Percentiles rank a stretch among this genome's conserved stretches.
phyloP scores from a whole-genome alignment of 805 yeast species.

The Monosporozyma yasuniensis region DNA sequence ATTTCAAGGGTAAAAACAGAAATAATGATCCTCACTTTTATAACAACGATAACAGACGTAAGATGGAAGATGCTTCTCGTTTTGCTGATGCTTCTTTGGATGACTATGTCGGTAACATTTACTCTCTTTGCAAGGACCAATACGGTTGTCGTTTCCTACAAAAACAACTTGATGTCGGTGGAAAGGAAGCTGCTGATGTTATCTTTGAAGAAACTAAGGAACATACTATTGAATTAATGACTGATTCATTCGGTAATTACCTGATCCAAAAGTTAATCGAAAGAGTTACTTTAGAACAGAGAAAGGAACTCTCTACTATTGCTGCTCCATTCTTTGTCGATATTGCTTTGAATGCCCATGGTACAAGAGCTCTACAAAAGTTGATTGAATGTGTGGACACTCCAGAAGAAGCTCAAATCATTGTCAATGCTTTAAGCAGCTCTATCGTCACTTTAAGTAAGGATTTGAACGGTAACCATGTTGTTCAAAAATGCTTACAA shows the following conservation, averaged over 20 bases:
- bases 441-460: conserved; percentile 74
- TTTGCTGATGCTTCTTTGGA: conserved; percentile 58
- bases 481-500: conserved; percentile 76
- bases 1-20: conserved; percentile 4
- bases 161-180: conserved; percentile 65
- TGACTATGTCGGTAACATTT: conserved; percentile 66
- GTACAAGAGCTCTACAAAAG: conserved; percentile 91
- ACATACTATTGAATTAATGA: conserved; percentile 81
- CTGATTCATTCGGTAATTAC: conserved; percentile 95
- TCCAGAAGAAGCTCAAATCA: conserved; percentile 59
- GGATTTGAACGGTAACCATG: conserved; percentile 90
- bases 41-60: conserved; percentile 11
- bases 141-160: conserved; percentile 94
- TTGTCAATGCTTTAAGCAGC: conserved; percentile 51
- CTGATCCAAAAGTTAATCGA: conserved; percentile 85
- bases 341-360: conserved; percentile 88
- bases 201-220: conserved; percentile 74
- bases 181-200: conserved; percentile 53
- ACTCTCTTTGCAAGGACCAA: conserved; percentile 83
- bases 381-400: conserved; percentile 73
- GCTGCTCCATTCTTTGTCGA: conserved; percentile 67
- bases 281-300: conserved; percentile 58
- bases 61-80: conserved; percentile 56
- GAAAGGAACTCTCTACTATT: conserved; percentile 57
- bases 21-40: conserved; percentile 5